Base-by-base conservation (phyloP, 192 early-diverging fungal genomes). In the Dissophora globulifera region DNA sequence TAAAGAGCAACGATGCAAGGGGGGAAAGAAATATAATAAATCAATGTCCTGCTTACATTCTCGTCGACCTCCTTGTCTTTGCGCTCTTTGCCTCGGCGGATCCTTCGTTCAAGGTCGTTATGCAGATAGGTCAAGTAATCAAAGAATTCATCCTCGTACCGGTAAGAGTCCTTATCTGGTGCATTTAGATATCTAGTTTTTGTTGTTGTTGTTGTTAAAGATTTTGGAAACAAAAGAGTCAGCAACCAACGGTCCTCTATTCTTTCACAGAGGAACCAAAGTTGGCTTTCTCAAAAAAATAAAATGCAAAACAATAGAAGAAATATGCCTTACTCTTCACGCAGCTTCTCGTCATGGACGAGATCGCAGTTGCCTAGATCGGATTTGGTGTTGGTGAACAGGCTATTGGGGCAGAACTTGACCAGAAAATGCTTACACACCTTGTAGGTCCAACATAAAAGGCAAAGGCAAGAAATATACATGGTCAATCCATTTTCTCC, bases 321-420 rank as follows among this genome's bases (percentile, higher is more conserved):
- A 17, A 35, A 54, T 25, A 56, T n/a, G 11, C 49, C 79, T 16
- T 62, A 81, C 76, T 85, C 82, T 32, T 88, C 82, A 22, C 87
- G 84, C 46, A 95, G 82, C 63, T 86, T 86, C 67, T 95, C 93
- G 60, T 95, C 91, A 78, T 95, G 93, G n/a, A 93, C 70, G 56
- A 89, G 87, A 51, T 89, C 85, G 69, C 93, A 95, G 3, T 71
- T 83, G 79, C 90, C 90, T 66, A 94, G 84, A 65, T 93, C 92
- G 22, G 90, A 90, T 79, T 95, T 95, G 5, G 93, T 95, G 78
- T 95, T 95, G 58, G 89, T 89, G 79, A 95, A 95, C n/a, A 92
- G 81, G 51, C 88, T 86, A 54, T 88, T 85, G 22, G 93, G 92
- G 57, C 93, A 95, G 57, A 93, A 93, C 43, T 87, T 88, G n/a